phyloP scores from a whole-genome alignment of 2,329 filamentous ascomycete genomes.

The Pseudogymnoascus sp. region DNA sequence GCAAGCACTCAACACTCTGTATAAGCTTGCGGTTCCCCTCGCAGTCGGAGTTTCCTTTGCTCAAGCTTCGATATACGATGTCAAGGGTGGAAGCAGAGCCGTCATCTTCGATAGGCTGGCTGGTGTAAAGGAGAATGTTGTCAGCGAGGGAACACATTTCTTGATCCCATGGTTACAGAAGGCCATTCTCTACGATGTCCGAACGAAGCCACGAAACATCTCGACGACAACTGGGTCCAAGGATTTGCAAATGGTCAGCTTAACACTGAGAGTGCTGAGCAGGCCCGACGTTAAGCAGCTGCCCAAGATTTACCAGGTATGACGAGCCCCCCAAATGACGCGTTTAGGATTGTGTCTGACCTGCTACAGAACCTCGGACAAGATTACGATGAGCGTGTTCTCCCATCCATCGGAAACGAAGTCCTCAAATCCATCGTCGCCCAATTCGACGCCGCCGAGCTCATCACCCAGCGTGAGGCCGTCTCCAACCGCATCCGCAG shows the following conservation, averaged over 20 bases:
- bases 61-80: constrained; percentile 88
- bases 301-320: constrained; percentile 97
- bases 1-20: constrained; percentile 53
- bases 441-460: constrained; percentile 96
- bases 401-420: constrained; percentile 98
- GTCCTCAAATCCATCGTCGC: constrained; percentile 97
- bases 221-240: constrained; percentile 96
- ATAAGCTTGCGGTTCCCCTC: constrained; percentile 65
- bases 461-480: constrained; percentile 97
- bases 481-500: constrained; percentile 89
- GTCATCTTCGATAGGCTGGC: constrained; percentile 95
- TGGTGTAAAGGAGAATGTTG: constrained; percentile 86
- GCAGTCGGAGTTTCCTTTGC: constrained; percentile 60
- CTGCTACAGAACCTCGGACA: constrained; percentile 76
- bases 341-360: background rate
- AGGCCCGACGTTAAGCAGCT: constrained; percentile 86
- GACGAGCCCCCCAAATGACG: constrained; percentile 21
- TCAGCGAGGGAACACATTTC: constrained; percentile 97
- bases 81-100: constrained; percentile 86
- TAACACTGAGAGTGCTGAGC: constrained; percentile 92
- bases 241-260: constrained; percentile 98
- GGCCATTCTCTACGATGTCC: constrained; percentile 91
- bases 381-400: constrained; percentile 97
- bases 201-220: constrained; percentile 95
- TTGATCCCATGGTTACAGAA: constrained; percentile 92